A percentile compares a stretch with the other conserved stretches of the same genome.
Evolutionary conservation across 1,284 basidiomycete species (phyloP).

Genomic region (Xerocomus minutiporus): DNA sequence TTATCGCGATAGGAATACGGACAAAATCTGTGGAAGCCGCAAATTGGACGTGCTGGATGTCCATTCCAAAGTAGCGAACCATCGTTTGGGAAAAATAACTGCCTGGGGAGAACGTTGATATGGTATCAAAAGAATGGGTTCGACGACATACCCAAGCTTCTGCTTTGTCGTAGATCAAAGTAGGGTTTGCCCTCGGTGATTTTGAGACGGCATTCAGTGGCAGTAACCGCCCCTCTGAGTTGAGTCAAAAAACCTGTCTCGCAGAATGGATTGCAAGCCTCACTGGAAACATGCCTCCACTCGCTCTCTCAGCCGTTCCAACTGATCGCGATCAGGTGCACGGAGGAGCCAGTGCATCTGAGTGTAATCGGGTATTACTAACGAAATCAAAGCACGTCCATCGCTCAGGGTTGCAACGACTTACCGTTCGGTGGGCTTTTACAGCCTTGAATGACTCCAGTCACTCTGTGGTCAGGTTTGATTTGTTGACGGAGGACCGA

Average conservation of each 20-base stretch:
- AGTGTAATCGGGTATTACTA: constrained; percentile 79
- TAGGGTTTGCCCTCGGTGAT: constrained; percentile 41
- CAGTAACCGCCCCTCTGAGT: constrained; percentile 61
- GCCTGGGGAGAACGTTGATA: constrained; percentile 32
- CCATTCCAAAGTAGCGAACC: constrained; percentile 38
- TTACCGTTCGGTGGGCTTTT: constrained; percentile 63
- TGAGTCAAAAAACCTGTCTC: constrained; percentile 1
- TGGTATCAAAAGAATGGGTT: neutral
- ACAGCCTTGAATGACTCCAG: constrained; percentile 60
- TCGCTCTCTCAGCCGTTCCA: constrained; percentile 46
- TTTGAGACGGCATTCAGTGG: constrained; percentile 63
- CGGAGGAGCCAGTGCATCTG: constrained; percentile 65
- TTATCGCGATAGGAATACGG: constrained; percentile 26
- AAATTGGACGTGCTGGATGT: constrained; percentile 29
- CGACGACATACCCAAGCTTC: constrained; percentile 45
- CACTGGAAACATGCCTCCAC: constrained; percentile 59
- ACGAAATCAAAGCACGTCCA: constrained; percentile 2
- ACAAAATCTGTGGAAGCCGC: constrained; percentile 67
- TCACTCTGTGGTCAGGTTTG: constrained; percentile 59
- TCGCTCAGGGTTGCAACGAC: constrained; percentile 9
- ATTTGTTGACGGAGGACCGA: constrained; percentile 75
- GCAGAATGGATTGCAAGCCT: constrained; percentile 3
- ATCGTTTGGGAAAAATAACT: constrained; percentile 43
- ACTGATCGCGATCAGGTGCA: constrained; percentile 55
- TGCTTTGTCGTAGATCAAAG: constrained; percentile 62